Base-by-base conservation (phyloP, 148 eudicot species). In the Rhododendron ferrugineum region DNA sequence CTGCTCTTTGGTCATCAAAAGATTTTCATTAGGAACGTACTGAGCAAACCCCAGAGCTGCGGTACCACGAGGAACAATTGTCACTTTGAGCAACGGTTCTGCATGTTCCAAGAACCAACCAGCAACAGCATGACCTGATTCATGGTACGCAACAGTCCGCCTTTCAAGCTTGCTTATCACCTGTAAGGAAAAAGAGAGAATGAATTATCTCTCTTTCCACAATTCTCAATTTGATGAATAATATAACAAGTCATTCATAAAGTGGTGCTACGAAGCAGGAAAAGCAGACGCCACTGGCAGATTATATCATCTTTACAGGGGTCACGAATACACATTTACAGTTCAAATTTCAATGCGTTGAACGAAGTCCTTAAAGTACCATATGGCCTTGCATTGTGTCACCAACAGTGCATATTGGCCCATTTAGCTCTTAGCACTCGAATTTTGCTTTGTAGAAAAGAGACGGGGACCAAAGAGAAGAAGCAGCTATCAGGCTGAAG, bases 101-200 rank as follows among this genome's bases (percentile, higher is more conserved):
- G 99, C 98, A 70, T 97, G 98, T 85, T 96, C 99, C 87, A 96
- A 85, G 84, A 95, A 95, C 98, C 99, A 96, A 84, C 99, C 99
- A 80, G 96, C 84, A 80, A 96, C 99, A 91, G 99, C 99, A 91
- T 96, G 99, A 58, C 99, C 99, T 15, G 98, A 88, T 90, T 95
- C 99, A 85, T 96, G 99, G 85, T 95, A 97, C 5, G 99, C 99
- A 85, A 97, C 99, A 82, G 99, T 97, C 83, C 93, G 82, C 68
- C 99, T 86, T 87, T 97, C 98, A 87, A 88, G 84, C 91, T 97
- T 94, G 91, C 98, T 97, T 80, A 97, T 94, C 50, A 97, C 99
- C 99, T 97, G 89, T 82, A 88, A 49, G 16, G 60, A 16, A 81
- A 60, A 81, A 60, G 36, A 62, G 70, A n/a, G 44, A 32, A 72